These are phyloP conservation scores for Cercospora janseana DNA, from an alignment of 2,329 filamentous ascomycete genomes.

Conservation along the genomic window DNA sequence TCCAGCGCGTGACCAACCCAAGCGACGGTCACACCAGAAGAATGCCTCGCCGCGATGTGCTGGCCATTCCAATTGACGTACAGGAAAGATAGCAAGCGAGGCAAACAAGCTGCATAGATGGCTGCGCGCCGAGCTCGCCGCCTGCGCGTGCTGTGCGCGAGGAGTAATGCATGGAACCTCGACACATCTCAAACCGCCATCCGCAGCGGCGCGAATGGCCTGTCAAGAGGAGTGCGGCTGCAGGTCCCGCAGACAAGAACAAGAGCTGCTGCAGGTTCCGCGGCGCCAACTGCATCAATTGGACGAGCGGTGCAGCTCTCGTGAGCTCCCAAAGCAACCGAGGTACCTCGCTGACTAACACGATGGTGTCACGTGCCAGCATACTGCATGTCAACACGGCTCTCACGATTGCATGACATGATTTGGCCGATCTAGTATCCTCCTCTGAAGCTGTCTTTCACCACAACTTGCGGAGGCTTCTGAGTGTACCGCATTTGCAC, in stretches of 20 bases:
- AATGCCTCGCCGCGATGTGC: constrained; percentile 17
- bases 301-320: constrained; percentile 22
- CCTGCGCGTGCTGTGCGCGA: constrained; percentile 5
- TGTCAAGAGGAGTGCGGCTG: constrained; percentile 16
- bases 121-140: not conserved
- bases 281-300: constrained; percentile 11
- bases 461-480: no score
- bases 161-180: constrained; percentile 12
- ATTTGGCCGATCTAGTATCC: no score
- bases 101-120: constrained; percentile 14
- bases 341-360: constrained; percentile 1
- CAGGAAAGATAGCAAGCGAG: constrained; percentile 13
- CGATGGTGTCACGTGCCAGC: not conserved
- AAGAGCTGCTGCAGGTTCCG: constrained; percentile 17
- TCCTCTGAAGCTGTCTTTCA: no score
- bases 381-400: no score
- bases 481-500: no score
- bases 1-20: constrained; percentile 7
- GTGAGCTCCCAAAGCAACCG: constrained; percentile 11
- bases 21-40: constrained; percentile 9
- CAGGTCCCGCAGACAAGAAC: constrained; percentile 21
- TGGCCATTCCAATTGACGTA: constrained; percentile 1
- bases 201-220: constrained; percentile 7
- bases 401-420: no score
- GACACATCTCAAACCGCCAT: constrained; percentile 9